phyloP scores from a whole-genome alignment of 2,329 filamentous ascomycete genomes.

The Aspergillus novofumigatus region DNA sequence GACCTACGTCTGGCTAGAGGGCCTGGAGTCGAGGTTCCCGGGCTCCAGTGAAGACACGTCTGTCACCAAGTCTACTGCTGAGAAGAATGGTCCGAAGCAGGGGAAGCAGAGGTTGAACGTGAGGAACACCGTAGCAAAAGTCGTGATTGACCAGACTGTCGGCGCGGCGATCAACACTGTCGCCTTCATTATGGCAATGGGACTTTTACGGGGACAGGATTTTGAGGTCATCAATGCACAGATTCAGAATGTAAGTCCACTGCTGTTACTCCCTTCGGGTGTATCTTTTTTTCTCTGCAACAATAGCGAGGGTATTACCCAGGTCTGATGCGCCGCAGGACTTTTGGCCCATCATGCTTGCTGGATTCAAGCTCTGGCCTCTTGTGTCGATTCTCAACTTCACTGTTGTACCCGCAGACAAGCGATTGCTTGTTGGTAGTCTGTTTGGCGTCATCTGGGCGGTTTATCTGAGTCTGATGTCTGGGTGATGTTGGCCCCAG shows the following conservation, averaged over 20 bases:
- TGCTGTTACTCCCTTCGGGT: background rate
- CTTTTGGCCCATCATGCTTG: constrained; percentile 34
- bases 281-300: background rate
- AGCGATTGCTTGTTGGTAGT: constrained; percentile 32
- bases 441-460: constrained; percentile 38
- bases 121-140: constrained; percentile 47
- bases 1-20: constrained; percentile 57
- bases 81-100: constrained; percentile 9
- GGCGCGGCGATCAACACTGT: constrained; percentile 55
- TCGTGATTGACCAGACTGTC: constrained; percentile 56
- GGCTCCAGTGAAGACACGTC: constrained; percentile 31
- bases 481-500: constrained; percentile 12
- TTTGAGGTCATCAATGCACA: constrained; percentile 29
- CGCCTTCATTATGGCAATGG: constrained; percentile 54
- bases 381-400: constrained; percentile 38
- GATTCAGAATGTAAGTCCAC: constrained; percentile 28
- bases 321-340: constrained; percentile 22
- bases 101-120: constrained; percentile 23
- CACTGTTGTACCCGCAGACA: constrained; percentile 33
- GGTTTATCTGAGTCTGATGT: constrained; percentile 35
- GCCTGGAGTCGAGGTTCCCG: constrained; percentile 52
- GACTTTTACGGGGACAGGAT: constrained; percentile 41
- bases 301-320: background rate
- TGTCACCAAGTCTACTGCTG: constrained; percentile 7
- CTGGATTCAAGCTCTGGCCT: constrained; percentile 39